Evolutionary conservation across 352 stramenopile genomes (phyloP), one percentile per base, ranked within the genome.

Genomic region (Globisporangium polare): DNA sequence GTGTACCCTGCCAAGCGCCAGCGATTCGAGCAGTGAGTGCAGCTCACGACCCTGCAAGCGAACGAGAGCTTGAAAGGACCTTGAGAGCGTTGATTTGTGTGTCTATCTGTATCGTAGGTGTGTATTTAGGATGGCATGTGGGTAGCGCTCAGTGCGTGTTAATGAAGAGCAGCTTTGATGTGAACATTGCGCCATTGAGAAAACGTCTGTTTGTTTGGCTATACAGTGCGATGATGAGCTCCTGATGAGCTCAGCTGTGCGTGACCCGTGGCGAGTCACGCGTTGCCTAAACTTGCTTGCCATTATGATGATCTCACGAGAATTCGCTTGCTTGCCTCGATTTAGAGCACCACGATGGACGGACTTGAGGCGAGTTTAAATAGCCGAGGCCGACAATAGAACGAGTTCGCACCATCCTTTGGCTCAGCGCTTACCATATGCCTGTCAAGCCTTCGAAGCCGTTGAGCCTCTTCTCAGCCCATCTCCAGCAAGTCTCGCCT

Each of bases 1-100:
- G 22, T 59, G 6, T 26, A 39, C 1, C 35, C 42, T 5, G 17
- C 58, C 22, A 69, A 69, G 53, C 57, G 63, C 5, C 61, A 45
- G 22, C 61, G 46, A 6, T 50, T 56, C 33, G 45, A n/a, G 18
- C 33, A 49, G 37, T 43, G 26, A 1, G 10, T 20, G n/a, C 15
- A 17, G 13, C 42, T 26, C 37, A 8, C 18, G 20, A 51, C 7
- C 12, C 45, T 51, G n/a, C 46, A 53, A 53, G 46, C 46, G 24
- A 53, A 53, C 5, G 24, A n/a, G 27, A 53, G 46, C 46, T 53
- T 53, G 46, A 4, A 33, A 24, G 20, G 37, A n/a, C 37, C 37
- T 5, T 35, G 5, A 46, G 41, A 26, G 43, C 26, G 15, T n/a
- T 49, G 27, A 1, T 53, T 6, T 35, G 22, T 53, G 13, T 24